A percentile compares a stretch with the other conserved stretches of the same genome.
Evolutionary conservation across 768 basidiomycete genomes (phyloP).

Genomic region (Piloderma croceum): DNA sequence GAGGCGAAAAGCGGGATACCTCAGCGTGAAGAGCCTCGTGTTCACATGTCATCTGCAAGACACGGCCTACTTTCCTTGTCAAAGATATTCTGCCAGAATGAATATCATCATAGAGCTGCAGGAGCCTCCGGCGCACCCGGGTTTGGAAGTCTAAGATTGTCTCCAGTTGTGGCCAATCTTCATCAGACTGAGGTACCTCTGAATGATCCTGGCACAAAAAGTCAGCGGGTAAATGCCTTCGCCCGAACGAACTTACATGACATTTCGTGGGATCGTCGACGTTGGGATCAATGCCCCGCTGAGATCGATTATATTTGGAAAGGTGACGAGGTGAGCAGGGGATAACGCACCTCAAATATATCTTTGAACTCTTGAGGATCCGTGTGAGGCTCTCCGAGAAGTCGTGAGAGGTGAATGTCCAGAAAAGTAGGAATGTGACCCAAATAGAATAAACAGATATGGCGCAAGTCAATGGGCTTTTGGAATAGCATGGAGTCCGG

Average conservation of each 20-base stretch:
- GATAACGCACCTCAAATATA: slow-evolving; percentile 61
- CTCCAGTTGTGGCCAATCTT: slow-evolving; percentile 79
- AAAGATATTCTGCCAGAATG: slow-evolving; percentile 42
- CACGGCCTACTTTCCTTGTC: slow-evolving; percentile 65
- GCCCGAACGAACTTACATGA: slow-evolving; percentile 50
- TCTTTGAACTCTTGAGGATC: slow-evolving; percentile 83
- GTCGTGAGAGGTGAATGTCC: slow-evolving; percentile 79
- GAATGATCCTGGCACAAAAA: slow-evolving; percentile 66
- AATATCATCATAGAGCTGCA: slow-evolving; percentile 68
- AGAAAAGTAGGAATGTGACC: slow-evolving; percentile 93
- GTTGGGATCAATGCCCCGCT: slow-evolving; percentile 94
- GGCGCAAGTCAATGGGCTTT: slow-evolving; percentile 90
- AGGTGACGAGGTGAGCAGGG: neutral
- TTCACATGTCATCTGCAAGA: slow-evolving; percentile 86
- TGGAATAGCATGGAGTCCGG: slow-evolving; percentile 77
- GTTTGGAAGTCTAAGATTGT: slow-evolving; percentile 72
- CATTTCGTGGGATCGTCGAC: slow-evolving; percentile 86
- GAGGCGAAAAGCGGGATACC: slow-evolving; percentile 24
- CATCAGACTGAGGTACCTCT: slow-evolving; percentile 69
- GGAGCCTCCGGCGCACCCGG: slow-evolving; percentile 71
- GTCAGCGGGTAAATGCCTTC: slow-evolving; percentile 1
- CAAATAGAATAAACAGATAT: slow-evolving; percentile 95
- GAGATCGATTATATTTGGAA: slow-evolving; percentile 20
- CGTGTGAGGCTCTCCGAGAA: slow-evolving; percentile 73
- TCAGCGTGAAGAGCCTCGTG: slow-evolving; percentile 89